Evolutionary conservation across 345 rosid species (phyloP).

Genomic region (Boechera stricta): DNA sequence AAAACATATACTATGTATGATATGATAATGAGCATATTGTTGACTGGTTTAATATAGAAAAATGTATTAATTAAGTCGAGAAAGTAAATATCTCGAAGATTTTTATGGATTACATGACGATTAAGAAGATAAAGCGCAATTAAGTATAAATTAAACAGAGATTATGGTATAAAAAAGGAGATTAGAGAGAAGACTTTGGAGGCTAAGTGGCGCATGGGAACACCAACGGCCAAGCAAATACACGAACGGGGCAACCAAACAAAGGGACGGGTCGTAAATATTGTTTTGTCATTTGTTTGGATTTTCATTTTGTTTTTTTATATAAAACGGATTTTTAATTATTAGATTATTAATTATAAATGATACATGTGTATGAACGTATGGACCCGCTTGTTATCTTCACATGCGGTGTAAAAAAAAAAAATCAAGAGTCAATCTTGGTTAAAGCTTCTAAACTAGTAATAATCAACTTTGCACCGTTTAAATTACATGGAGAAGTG

Average conservation of each 20-base stretch:
- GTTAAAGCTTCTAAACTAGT: conserved; percentile 22
- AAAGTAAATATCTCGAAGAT: conserved; percentile 42
- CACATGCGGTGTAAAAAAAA: neutral
- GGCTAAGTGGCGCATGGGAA: conserved; percentile 72
- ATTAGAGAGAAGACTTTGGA: conserved; percentile 40
- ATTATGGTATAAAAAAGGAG: conserved; percentile 20
- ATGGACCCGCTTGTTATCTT: conserved; percentile 33
- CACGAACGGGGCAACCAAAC: conserved; percentile 50
- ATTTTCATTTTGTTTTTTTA: neutral
- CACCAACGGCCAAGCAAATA: conserved; percentile 55
- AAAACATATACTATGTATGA: conserved; percentile 20
- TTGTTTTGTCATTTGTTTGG: conserved; percentile 13
- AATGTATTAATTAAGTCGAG: conserved; percentile 15
- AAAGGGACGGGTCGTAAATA: conserved; percentile 45
- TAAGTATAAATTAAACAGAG: conserved; percentile 31
- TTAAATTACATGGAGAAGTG: neutral
- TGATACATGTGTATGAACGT: conserved; percentile 23
- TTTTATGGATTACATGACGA: conserved; percentile 38
- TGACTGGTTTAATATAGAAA: conserved; percentile 23
- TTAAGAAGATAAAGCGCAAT: conserved; percentile 34
- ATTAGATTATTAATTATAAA: neutral
- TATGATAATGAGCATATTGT: conserved; percentile 15
- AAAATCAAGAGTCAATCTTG: conserved; percentile 33
- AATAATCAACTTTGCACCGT: conserved; percentile 34
- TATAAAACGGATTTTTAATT: neutral